A percentile compares a stretch with the other conserved stretches of the same genome.
Conservation (phyloP, 768 basidiomycete species). For the Hortiboletus flavorubellus region DNA sequence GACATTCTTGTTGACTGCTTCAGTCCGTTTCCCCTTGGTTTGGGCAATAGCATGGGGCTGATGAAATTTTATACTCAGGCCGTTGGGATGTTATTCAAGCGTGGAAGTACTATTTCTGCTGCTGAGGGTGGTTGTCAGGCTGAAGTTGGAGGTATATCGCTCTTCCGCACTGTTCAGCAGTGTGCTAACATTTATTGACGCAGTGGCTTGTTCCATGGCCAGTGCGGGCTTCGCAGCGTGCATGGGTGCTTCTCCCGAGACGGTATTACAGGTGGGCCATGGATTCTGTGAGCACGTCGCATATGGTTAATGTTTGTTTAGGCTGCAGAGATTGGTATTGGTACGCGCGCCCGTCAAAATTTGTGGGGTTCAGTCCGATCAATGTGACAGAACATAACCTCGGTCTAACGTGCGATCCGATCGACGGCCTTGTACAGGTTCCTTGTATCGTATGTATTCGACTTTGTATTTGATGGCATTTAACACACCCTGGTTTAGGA, state of each 20-base stretch:
- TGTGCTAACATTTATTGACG: not conserved
- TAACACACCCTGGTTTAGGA: slow-evolving; percentile 42
- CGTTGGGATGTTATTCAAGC: slow-evolving; percentile 93
- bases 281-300: not conserved
- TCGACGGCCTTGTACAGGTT: slow-evolving; percentile 90
- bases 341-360: slow-evolving; percentile 34
- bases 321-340: slow-evolving; percentile 92
- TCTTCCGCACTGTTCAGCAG: not conserved
- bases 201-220: slow-evolving; percentile 95
- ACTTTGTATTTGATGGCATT: not conserved
- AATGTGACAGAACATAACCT: slow-evolving; percentile 67
- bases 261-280: slow-evolving; percentile 61
- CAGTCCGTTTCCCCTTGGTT: slow-evolving; percentile 44
- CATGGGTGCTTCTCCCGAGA: slow-evolving; percentile 88
- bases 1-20: slow-evolving; percentile 87
- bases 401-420: slow-evolving; percentile 91
- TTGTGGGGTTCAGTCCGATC: slow-evolving; percentile 1
- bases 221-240: slow-evolving; percentile 91
- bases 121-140: slow-evolving; percentile 96
- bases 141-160: slow-evolving; percentile 77
- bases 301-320: slow-evolving; percentile 9
- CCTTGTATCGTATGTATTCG: slow-evolving; percentile 75
- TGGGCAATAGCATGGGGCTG: not conserved
- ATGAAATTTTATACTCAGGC: slow-evolving; percentile 45
- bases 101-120: slow-evolving; percentile 94